phyloP scores from a whole-genome alignment of 2,329 filamentous ascomycete genomes.

The Neospermospora avenae region DNA sequence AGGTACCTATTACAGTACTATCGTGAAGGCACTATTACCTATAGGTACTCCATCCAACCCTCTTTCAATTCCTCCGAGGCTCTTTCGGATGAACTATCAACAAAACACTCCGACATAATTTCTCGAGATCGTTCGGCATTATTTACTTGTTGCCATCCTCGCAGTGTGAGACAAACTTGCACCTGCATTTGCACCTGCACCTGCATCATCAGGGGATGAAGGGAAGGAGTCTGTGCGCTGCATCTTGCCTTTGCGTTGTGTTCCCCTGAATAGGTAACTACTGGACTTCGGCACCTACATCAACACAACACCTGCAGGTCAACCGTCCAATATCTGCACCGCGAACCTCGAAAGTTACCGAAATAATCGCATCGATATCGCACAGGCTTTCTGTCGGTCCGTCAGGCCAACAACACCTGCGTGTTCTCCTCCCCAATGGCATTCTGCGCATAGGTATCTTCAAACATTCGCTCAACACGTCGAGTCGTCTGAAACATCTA shows the following conservation, averaged over 20 bases:
- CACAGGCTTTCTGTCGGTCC: background rate
- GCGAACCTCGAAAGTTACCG: background rate
- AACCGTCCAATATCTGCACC: background rate
- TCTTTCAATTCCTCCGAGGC: no score
- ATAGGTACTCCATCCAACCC: no score
- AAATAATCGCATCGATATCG: background rate
- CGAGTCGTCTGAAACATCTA: conserved; percentile 10
- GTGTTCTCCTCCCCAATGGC: conserved; percentile 25
- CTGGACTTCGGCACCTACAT: no score
- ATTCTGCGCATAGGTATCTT: conserved; percentile 20
- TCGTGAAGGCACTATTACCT: no score
- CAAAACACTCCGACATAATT: background rate
- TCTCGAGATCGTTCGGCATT: no score
- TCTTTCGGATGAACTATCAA: background rate
- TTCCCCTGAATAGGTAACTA: background rate
- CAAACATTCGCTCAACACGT: conserved; percentile 20
- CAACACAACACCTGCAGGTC: no score
- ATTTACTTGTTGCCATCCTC: no score
- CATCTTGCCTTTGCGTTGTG: no score
- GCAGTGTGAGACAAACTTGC: background rate
- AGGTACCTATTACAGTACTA: no score
- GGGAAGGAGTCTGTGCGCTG: background rate
- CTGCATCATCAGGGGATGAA: background rate
- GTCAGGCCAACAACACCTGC: conserved; percentile 7
- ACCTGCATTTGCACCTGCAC: background rate